Base-by-base conservation (phyloP, 495 filamentous ascomycete species). In the Astrocystis sublimbata region DNA sequence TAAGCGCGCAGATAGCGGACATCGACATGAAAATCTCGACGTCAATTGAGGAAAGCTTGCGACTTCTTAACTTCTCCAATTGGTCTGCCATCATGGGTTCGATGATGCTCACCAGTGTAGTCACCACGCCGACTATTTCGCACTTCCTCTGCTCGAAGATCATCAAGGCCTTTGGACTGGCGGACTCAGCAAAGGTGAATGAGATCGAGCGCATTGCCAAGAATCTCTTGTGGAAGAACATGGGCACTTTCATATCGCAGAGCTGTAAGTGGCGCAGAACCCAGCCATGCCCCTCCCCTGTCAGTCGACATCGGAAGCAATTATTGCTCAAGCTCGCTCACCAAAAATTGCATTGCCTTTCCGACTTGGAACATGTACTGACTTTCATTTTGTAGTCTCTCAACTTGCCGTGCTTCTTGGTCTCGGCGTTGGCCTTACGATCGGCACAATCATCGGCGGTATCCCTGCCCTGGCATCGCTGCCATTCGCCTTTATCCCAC, bases 91-190 rank as follows among this genome's bases (percentile, higher is more conserved):
- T 62, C 33, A 62, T 62, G 60, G 60, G 60, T 15, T 62, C 60
- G 33, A 55, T 55, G 60, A 62, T 62, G 60, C 56, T 62, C 42
- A 56, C 60, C 15, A 62, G 60, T 33, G 8, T 62, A n/a, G 8
- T 62, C 40, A 62, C 60, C 2, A 56, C 60, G 4, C 60, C 60
- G 9, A 62, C 60, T 6, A 62, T 62, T 35, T 62, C 60, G 21
- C 60, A 62, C n/a, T 62, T 62, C 51, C 60, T 62, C n/a, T 62
- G 60, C 42, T n/a, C 60, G 13, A 62, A 30, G 33, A 62, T 62
- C 17, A 62, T 62, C 41, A 62, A 56, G 28, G 47, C 50, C 33
- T 62, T 62, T 6, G 60, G 60, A 4, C 60, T 62, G 38, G 21
- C 60, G 47, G 31, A 42, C 8, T 55, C 60, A 4, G 60, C 60